These are phyloP conservation scores for Aureobasidium pullulans DNA, from an alignment of 2,329 filamentous ascomycete species.

Conservation along the genomic window DNA sequence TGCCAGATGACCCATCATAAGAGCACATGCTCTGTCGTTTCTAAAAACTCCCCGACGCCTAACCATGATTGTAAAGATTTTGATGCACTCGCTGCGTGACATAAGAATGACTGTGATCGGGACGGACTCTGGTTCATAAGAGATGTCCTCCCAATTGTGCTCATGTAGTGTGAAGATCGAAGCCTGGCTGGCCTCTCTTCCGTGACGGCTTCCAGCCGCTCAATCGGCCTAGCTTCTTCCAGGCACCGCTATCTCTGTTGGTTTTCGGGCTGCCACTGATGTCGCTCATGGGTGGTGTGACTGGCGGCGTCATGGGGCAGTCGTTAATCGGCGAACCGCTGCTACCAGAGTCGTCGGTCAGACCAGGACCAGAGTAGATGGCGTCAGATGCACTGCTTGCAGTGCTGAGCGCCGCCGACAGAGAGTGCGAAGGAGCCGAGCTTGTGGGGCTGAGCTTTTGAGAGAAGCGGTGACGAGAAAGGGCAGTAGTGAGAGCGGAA, in stretches of 20 bases:
- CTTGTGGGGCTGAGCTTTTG: constrained; percentile 27
- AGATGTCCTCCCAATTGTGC: not conserved
- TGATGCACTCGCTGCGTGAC: constrained; percentile 14
- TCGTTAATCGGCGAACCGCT: constrained; percentile 43
- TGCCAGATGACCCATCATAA: constrained; percentile 1
- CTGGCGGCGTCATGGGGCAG: constrained; percentile 66
- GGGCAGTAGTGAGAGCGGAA: constrained; percentile 24
- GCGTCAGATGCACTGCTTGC: constrained; percentile 19
- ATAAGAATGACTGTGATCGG: constrained; percentile 5
- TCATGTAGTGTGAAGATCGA: constrained; percentile 12
- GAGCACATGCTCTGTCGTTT: not conserved
- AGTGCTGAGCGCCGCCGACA: constrained; percentile 4
- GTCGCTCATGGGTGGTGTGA: constrained; percentile 53
- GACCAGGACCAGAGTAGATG: constrained; percentile 35
- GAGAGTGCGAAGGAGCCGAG: constrained; percentile 21
- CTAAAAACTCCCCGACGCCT: constrained; percentile 10
- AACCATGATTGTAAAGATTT: constrained; percentile 11
- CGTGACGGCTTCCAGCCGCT: constrained; percentile 29
- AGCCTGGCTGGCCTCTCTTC: constrained; percentile 25
- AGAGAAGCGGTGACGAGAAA: constrained; percentile 27
- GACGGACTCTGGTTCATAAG: constrained; percentile 6
- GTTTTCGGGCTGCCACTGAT: constrained; percentile 16
- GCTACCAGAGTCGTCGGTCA: constrained; percentile 60
- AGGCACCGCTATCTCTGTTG: constrained; percentile 29
- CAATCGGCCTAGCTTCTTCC: constrained; percentile 31